Conservation (phyloP, 2,329 filamentous ascomycete species). For the Akanthomyces dipterigenus region DNA sequence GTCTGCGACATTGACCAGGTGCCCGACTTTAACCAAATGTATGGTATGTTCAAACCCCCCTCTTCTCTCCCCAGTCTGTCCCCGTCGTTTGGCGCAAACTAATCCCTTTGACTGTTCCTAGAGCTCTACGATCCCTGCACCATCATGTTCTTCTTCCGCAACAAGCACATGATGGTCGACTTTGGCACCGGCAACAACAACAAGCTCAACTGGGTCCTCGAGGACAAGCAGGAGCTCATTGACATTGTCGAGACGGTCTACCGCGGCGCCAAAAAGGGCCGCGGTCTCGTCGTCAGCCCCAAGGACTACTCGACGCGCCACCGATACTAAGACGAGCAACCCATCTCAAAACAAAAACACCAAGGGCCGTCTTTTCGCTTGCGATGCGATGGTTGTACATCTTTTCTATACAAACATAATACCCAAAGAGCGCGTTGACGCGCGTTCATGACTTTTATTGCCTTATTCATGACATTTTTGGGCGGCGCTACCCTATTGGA, state of each 20-base stretch:
- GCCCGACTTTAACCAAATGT: constrained; percentile 94
- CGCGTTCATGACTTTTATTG: no score
- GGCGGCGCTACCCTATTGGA: not conserved
- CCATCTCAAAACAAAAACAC: no score
- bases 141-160: constrained; percentile 95
- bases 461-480: not conserved
- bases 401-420: not conserved
- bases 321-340: constrained; percentile 30
- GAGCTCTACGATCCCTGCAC: constrained; percentile 85
- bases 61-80: not conserved
- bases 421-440: not conserved
- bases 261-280: constrained; percentile 94
- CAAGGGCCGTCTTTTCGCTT: not conserved
- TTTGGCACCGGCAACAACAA: constrained; percentile 98
- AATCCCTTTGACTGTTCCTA: not conserved
- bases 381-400: not conserved
- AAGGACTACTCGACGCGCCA: constrained; percentile 54
- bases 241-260: constrained; percentile 99
- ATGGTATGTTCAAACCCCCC: constrained; percentile 42
- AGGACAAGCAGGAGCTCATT: constrained; percentile 97
- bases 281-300: constrained; percentile 91
- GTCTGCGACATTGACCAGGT: constrained; percentile 89
- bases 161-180: constrained; percentile 99
- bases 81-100: no score
- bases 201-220: constrained; percentile 87